Conservation (phyloP, 164 flowering plant genomes). For the Saururus chinensis region DNA sequence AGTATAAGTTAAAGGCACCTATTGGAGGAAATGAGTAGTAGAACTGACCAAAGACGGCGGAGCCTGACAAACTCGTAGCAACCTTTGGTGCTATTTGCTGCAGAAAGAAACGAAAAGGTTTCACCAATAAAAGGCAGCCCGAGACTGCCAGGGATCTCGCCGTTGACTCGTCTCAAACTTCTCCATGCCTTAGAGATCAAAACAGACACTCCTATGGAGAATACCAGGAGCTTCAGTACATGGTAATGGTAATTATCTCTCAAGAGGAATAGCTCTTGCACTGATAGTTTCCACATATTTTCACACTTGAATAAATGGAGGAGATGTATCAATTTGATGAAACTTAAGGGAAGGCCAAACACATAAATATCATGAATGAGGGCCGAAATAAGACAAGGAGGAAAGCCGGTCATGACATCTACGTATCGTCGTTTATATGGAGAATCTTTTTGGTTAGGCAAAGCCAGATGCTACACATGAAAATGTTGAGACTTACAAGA, state of each 20-base stretch:
- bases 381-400: neutral
- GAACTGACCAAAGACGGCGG: slow-evolving; percentile 25
- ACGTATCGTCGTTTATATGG: neutral
- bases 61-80: slow-evolving; percentile 37
- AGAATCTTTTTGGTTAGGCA: neutral
- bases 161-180: neutral
- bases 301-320: neutral
- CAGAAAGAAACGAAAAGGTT: slow-evolving; percentile 32
- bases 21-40: too few relatives aligned
- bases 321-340: neutral
- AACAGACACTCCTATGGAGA: slow-evolving; percentile 6
- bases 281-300: neutral
- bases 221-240: slow-evolving; percentile 6
- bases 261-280: slow-evolving; percentile 22
- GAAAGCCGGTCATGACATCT: neutral
- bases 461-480: neutral
- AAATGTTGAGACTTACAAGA: neutral
- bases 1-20: neutral
- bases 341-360: neutral
- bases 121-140: slow-evolving; percentile 39
- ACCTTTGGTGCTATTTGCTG: slow-evolving; percentile 32
- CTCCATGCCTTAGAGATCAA: slow-evolving; percentile 5
- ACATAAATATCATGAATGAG: neutral
- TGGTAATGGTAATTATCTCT: slow-evolving; percentile 2
- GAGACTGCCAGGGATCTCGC: slow-evolving; percentile 28